Conservation (phyloP, 345 rosid genomes). For the Aegle marmelos region DNA sequence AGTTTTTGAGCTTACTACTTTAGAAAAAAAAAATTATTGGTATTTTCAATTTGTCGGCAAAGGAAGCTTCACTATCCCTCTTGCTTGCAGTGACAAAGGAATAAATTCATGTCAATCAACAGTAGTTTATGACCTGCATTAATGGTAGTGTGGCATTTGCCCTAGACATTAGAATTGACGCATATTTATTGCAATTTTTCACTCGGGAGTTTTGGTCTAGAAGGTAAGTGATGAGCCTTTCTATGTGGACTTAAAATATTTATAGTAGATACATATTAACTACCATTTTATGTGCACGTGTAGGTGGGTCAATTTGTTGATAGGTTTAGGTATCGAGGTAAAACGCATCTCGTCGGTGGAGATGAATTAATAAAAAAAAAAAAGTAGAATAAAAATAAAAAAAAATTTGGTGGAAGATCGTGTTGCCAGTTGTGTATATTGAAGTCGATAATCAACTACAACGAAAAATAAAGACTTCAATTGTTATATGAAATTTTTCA, state of each 20-base stretch:
- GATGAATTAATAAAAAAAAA: not conserved
- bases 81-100: not conserved
- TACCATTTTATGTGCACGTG: not conserved
- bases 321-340: not conserved
- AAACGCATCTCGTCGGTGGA: not conserved
- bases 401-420: too few relatives aligned
- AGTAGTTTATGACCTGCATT: not conserved
- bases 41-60: conserved; percentile 29
- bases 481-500: too few relatives aligned
- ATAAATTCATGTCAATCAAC: not conserved
- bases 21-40: not conserved
- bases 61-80: conserved; percentile 17
- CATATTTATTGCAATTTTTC: not conserved
- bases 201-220: not conserved
- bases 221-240: not conserved
- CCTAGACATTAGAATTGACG: not conserved
- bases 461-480: too few relatives aligned
- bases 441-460: too few relatives aligned
- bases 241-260: not conserved
- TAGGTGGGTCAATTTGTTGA: not conserved
- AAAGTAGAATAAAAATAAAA: too few relatives aligned
- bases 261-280: not conserved
- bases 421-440: too few relatives aligned
- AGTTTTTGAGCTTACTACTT: not conserved
- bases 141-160: conserved; percentile 8